These are phyloP conservation scores for Elaeis guineensis DNA, from an alignment of 176 grass and related monocot species.

Conservation along the genomic window DNA sequence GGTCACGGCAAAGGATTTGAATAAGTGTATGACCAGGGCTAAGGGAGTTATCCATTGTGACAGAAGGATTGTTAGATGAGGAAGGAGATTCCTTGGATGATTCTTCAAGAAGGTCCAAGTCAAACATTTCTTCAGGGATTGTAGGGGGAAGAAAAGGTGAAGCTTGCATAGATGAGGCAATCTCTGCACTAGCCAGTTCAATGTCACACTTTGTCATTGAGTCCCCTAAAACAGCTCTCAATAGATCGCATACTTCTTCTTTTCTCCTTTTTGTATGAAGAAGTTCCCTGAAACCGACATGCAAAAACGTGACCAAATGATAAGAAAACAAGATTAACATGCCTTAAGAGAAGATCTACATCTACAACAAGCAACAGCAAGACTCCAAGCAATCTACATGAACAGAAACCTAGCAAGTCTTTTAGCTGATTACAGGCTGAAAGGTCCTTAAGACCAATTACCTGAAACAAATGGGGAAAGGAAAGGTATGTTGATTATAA, in stretches of 20 bases:
- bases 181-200: conserved; percentile 6
- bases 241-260: neutral
- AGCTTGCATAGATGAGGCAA: conserved; percentile 1
- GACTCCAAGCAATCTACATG: no score
- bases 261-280: conserved; percentile 14
- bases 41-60: conserved; percentile 12
- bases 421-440: no score
- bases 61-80: neutral
- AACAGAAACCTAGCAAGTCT: no score
- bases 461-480: no score
- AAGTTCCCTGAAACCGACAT: conserved; percentile 1
- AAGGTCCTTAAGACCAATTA: no score
- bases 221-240: conserved; percentile 16
- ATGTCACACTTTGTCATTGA: conserved; percentile 4
- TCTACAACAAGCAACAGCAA: no score
- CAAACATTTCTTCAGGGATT: conserved; percentile 8
- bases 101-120: neutral
- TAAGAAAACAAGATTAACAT: neutral
- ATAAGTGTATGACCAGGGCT: conserved; percentile 12
- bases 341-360: no score
- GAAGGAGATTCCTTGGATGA: neutral
- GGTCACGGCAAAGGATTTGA: conserved; percentile 6
- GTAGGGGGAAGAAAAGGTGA: conserved; percentile 10
- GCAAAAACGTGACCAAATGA: neutral
- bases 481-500: no score